Evolutionary conservation across 148 eudicot genomes (phyloP), one percentile per base, ranked within the genome.

Genomic region (Limonium bicolor): DNA sequence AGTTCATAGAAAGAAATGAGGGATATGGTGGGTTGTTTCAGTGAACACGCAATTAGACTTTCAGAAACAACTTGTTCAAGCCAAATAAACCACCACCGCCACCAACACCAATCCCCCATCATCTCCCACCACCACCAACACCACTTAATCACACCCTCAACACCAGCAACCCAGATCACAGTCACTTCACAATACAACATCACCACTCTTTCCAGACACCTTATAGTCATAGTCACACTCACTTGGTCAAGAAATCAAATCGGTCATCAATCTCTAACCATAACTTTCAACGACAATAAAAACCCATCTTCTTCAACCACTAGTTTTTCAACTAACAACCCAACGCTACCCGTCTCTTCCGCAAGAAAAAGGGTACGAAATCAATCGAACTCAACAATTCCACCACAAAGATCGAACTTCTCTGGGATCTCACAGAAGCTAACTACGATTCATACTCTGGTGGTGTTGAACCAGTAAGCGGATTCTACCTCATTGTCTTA

Each of bases 401-500:
- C 2, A 64, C 41, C 29, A 29, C 68, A 12, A 66, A 73, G 9
- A 60, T 77, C 5, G 29, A 56, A n/a, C n/a, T n/a, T n/a, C n/a
- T n/a, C 25, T 90, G 95, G 95, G 93, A 84, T 69, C 75, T 90
- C 2, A 51, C 73, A 3, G n/a, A 14, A 0, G 87, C 99, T 48
- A 22, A n/a, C n/a, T n/a, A n/a, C n/a, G n/a, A n/a, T n/a, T n/a
- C n/a, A n/a, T n/a, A n/a, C n/a, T n/a, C n/a, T n/a, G n/a, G n/a
- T n/a, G n/a, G n/a, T n/a, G n/a, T n/a, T n/a, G n/a, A n/a, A n/a
- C n/a, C n/a, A n/a, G n/a, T n/a, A n/a, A n/a, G n/a, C n/a, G n/a
- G n/a, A n/a, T n/a, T n/a, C n/a, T n/a, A n/a, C n/a, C n/a, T n/a
- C n/a, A n/a, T n/a, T n/a, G 50, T 71, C 19, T 25, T 70, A 32